These are phyloP conservation scores for Microascus cirrosus DNA, from an alignment of 2,329 filamentous ascomycete genomes.

Conservation along the genomic window DNA sequence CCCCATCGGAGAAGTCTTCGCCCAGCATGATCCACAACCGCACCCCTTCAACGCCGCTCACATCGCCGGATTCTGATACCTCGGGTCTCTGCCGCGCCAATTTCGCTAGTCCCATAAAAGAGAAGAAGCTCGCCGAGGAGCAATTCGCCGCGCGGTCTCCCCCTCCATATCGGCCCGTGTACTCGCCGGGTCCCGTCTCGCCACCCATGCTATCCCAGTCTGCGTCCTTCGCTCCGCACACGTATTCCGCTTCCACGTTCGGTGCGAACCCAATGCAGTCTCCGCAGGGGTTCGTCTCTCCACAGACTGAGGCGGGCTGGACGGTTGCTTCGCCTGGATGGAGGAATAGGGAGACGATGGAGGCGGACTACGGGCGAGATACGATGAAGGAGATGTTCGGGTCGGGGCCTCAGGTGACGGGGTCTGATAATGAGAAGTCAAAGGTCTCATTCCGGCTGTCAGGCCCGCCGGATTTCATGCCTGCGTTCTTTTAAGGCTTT, in stretches of 20 bases:
- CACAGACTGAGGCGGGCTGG: not conserved
- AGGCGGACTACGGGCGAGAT: constrained; percentile 1
- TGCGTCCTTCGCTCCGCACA: too few species aligned
- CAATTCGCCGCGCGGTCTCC: not conserved
- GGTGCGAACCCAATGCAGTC: not conserved
- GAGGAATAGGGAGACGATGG: not conserved
- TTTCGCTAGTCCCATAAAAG: constrained; percentile 1
- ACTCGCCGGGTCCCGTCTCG: not conserved
- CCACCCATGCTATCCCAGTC: not conserved
- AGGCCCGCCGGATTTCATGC: constrained; percentile 1
- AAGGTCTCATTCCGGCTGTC: not conserved
- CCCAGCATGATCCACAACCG: not conserved
- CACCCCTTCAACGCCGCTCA: not conserved
- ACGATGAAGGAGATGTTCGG: constrained; percentile 4
- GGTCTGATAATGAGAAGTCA: not conserved
- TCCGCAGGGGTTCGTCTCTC: not conserved
- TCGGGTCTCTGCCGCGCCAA: constrained; percentile 4
- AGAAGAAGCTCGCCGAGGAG: not conserved
- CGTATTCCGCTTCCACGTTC: not conserved
- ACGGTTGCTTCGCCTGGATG: not conserved
- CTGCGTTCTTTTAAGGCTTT: constrained; percentile 1
- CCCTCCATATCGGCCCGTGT: not conserved
- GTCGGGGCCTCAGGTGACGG: not conserved
- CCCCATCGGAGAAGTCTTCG: too few species aligned
- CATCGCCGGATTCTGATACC: not conserved